These are phyloP conservation scores for Pholiota molesta DNA, from an alignment of 768 basidiomycete genomes.

Conservation along the genomic window DNA sequence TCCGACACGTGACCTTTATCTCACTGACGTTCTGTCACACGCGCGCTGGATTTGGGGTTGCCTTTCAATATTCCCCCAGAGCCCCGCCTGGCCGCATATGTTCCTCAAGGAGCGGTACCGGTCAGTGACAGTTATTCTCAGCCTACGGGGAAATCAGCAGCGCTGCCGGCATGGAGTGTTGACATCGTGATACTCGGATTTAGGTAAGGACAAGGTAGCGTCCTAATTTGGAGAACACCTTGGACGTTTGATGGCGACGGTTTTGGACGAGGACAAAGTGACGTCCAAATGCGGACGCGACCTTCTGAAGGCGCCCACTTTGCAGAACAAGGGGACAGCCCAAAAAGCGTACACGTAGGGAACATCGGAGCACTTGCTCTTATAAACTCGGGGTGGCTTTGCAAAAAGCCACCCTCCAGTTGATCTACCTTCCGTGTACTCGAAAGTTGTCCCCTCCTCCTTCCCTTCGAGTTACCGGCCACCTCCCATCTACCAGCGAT, in stretches of 20 bases:
- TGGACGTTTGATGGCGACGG: slow-evolving; percentile 18
- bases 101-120: slow-evolving; percentile 3
- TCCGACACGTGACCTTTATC: slow-evolving; percentile 17
- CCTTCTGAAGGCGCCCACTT: slow-evolving; percentile 15
- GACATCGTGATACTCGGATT: slow-evolving; percentile 23
- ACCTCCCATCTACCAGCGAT: slow-evolving; percentile 9
- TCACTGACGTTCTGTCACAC: not conserved
- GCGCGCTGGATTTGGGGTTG: slow-evolving; percentile 17
- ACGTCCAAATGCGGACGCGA: slow-evolving; percentile 30
- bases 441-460: slow-evolving; percentile 24
- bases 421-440: slow-evolving; percentile 26
- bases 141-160: slow-evolving; percentile 10
- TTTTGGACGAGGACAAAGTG: slow-evolving; percentile 33
- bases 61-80: slow-evolving; percentile 19
- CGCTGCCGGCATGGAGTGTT: slow-evolving; percentile 9
- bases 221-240: slow-evolving; percentile 31
- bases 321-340: slow-evolving; percentile 46
- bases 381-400: slow-evolving; percentile 31
- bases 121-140: slow-evolving; percentile 22
- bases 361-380: slow-evolving; percentile 37
- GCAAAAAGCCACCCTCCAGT: slow-evolving; percentile 7
- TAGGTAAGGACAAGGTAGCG: slow-evolving; percentile 32
- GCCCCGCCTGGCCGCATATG: slow-evolving; percentile 11
- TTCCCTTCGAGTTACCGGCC: slow-evolving; percentile 18
- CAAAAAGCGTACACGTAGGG: slow-evolving; percentile 42